A percentile compares a stretch with the other conserved stretches of the same genome.
phyloP scores from a whole-genome alignment of 2,329 filamentous ascomycete species.

The Volutella citrinella region DNA sequence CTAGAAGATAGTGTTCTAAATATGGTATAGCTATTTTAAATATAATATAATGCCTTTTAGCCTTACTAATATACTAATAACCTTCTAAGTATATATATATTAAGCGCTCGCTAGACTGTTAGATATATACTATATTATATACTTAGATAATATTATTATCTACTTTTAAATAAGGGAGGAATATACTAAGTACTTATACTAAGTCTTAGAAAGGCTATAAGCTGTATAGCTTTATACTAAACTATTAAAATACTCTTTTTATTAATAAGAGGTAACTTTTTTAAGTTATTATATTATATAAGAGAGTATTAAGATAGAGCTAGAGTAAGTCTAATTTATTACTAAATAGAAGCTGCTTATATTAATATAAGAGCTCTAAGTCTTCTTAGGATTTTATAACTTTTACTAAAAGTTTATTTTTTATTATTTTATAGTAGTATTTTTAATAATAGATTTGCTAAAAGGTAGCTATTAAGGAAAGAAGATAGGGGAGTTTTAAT shows the following conservation, averaged over 20 bases:
- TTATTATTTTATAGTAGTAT: conserved; percentile 1
- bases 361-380: conserved; percentile 3
- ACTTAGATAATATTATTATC: too few species aligned
- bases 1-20: conserved; percentile 33
- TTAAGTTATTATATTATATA: too few species aligned
- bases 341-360: too few species aligned
- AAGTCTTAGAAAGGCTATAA: conserved; percentile 13
- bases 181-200: too few species aligned
- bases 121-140: too few species aligned
- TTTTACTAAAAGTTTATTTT: conserved; percentile 2
- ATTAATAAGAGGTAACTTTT: too few species aligned
- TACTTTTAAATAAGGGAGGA: too few species aligned
- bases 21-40: conserved; percentile 29
- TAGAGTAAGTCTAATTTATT: too few species aligned
- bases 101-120: not conserved
- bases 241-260: too few species aligned
- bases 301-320: conserved; percentile 2
- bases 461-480: too few species aligned
- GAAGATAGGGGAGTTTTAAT: not conserved
- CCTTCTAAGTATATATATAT: conserved; percentile 10
- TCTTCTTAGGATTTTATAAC: too few species aligned
- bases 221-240: not conserved
- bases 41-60: conserved; percentile 30
- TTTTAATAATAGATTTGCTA: not conserved
- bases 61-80: conserved; percentile 16